Base-by-base conservation (phyloP, 345 rosid genomes). In the Orychophragmus violaceus region DNA sequence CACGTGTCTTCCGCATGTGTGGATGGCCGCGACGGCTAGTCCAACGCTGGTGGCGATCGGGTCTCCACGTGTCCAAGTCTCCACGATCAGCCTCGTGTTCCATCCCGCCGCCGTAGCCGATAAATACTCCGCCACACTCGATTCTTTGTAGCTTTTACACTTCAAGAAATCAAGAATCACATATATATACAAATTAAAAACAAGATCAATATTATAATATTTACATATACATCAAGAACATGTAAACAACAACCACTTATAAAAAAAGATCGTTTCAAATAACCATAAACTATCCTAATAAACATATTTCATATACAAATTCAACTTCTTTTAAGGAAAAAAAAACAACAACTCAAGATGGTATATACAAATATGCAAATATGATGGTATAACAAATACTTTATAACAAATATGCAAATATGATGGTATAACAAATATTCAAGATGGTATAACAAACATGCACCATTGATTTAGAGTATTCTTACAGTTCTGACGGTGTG, bases 81-180 rank as follows among this genome's bases (percentile, higher is more conserved):
- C 98, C 3, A 89, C 88, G n/a, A 86, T 85, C 37, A 92, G 70
- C 59, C 81, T 87, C 0, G 93, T 66, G 82, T 82, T 85, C 96
- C 96, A 89, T 16, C 96, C 98, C 5, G 96, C 98, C 0, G 96
- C 98, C 80, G 81, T 86, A 39, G 96, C 95, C 0, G 96, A 83
- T 22, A 89, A 79, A 11, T 86, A 76, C 89, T 92, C 96, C 2
- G 96, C 76, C 2, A 82, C 87, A 7, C 86, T 85, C 0, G 93
- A 86, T 50, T 87, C 93, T 58, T 71, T 50, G 60, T 67, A 74
- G 42, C 65, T 73, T 65, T 59, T 59, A 68, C 87, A 77, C 98
- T 69, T 69, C 53, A 60, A 51, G n/a, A n/a, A n/a, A n/a, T n/a
- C n/a, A n/a, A n/a, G 58, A 51, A 33, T 2, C 66, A 59, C 44